These are phyloP conservation scores for Fraxinus velutina DNA, from an alignment of 305 asterid genomes.

Conservation along the genomic window DNA sequence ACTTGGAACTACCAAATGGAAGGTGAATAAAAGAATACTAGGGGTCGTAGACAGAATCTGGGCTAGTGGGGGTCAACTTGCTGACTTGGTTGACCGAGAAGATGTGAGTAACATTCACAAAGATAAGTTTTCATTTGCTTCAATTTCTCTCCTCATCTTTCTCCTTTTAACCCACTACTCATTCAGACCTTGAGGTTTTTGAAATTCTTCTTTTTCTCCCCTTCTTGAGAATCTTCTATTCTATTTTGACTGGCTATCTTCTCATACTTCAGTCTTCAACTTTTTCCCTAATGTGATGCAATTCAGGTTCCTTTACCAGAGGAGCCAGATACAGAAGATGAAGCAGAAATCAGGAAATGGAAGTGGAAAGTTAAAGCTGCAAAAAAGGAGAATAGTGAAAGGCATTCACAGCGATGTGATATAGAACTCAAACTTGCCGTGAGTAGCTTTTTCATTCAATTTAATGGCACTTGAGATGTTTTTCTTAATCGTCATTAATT, in stretches of 20 bases:
- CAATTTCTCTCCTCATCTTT: background rate
- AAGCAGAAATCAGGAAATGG: constrained; percentile 71
- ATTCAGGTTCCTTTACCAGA: constrained; percentile 76
- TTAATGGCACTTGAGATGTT: background rate
- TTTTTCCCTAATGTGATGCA: constrained; percentile 15
- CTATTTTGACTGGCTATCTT: background rate
- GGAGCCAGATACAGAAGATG: constrained; percentile 80
- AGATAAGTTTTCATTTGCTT: background rate
- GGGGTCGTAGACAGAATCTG: constrained; percentile 80
- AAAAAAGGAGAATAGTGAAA: constrained; percentile 77
- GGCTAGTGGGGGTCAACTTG: constrained; percentile 86
- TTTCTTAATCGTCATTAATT: constrained; percentile 18
- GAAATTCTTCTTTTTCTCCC: background rate
- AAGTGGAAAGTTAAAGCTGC: constrained; percentile 71
- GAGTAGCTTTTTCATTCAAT: constrained; percentile 39
- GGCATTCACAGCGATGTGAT: constrained; percentile 94
- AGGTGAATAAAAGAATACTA: constrained; percentile 77
- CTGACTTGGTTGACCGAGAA: constrained; percentile 83
- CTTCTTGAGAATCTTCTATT: background rate
- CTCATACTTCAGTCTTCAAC: constrained; percentile 14
- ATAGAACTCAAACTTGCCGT: constrained; percentile 92
- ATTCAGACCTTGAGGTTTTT: background rate
- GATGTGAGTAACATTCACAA: constrained; percentile 56
- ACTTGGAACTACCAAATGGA: constrained; percentile 95
- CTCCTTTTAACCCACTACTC: background rate